Percentiles rank a stretch among this genome's conserved stretches.
These are phyloP conservation scores for Mesembryanthemum crystallinum DNA, from an alignment of 148 eudicot species.

Conservation along the genomic window DNA sequence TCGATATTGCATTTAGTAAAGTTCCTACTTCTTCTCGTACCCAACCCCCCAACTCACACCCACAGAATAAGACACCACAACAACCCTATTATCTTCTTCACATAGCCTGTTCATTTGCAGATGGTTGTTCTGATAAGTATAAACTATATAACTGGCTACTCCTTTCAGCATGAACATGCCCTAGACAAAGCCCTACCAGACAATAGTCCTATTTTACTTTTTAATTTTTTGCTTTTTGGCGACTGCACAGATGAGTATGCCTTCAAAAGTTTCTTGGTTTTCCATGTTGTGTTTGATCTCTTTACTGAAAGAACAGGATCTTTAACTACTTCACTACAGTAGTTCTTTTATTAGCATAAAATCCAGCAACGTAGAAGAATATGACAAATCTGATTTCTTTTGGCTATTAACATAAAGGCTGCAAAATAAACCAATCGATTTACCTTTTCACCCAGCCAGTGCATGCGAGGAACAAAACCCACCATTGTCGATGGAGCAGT, in stretches of 20 bases:
- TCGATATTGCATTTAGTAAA: too few relatives aligned
- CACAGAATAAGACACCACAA: too few relatives aligned
- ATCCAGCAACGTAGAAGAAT: background rate
- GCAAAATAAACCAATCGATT: slow-evolving; percentile 3
- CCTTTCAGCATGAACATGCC: background rate
- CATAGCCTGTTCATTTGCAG: background rate
- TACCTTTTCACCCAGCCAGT: slow-evolving; percentile 61
- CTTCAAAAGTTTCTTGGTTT: background rate
- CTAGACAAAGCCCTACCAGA: background rate
- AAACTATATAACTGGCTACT: background rate
- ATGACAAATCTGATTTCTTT: too few relatives aligned
- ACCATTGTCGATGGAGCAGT: slow-evolving; percentile 77
- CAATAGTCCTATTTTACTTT: background rate
- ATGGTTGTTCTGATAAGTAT: background rate
- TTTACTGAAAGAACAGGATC: background rate
- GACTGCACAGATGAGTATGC: background rate
- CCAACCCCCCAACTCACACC: too few relatives aligned
- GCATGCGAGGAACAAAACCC: slow-evolving; percentile 79
- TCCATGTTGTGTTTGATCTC: background rate
- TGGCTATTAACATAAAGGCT: background rate
- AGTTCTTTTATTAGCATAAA: background rate
- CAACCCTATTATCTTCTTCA: too few relatives aligned
- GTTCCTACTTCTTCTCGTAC: background rate
- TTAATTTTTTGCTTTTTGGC: background rate
- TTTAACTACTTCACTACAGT: background rate